Evolutionary conservation across 495 filamentous ascomycete species (phyloP).

Genomic region (Extremus antarcticus): DNA sequence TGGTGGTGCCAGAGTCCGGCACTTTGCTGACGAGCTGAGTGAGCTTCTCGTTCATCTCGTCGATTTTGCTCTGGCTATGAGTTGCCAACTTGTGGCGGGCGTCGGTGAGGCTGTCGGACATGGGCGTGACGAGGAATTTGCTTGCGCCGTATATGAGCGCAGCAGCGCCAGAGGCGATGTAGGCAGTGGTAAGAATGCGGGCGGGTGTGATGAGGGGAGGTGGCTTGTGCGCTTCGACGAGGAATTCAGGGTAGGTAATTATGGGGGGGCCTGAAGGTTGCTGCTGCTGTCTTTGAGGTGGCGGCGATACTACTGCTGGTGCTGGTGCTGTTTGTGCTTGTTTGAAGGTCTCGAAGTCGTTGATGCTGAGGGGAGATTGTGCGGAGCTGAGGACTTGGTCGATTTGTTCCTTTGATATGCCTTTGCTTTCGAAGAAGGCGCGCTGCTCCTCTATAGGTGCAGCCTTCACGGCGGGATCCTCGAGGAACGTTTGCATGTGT

Average conservation of each 20-base stretch:
- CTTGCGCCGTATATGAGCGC: constrained; percentile 68
- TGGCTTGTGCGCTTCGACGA: constrained; percentile 53
- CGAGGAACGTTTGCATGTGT: constrained; percentile 65
- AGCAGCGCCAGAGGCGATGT: constrained; percentile 59
- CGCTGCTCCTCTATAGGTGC: constrained; percentile 62
- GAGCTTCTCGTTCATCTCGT: constrained; percentile 63
- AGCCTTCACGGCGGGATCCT: constrained; percentile 62
- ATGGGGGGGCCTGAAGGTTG: constrained; percentile 49
- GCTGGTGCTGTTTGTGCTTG: constrained; percentile 7
- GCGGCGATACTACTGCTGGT: neutral
- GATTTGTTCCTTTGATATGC: constrained; percentile 56
- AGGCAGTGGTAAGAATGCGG: constrained; percentile 65
- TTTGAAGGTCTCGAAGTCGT: constrained; percentile 12
- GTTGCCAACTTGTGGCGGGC: constrained; percentile 73
- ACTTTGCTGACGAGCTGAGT: constrained; percentile 55
- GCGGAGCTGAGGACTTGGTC: constrained; percentile 23
- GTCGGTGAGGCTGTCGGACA: constrained; percentile 61
- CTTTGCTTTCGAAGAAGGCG: constrained; percentile 56
- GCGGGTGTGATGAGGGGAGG: constrained; percentile 68
- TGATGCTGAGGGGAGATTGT: neutral
- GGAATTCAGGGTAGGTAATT: constrained; percentile 94
- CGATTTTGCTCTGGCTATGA: constrained; percentile 53
- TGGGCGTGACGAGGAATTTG: constrained; percentile 71
- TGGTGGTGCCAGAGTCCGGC: constrained; percentile 35
- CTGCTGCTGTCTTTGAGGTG: neutral